Base-by-base conservation (phyloP, 306 rosid genomes). In the Astragalus glycyphyllos region DNA sequence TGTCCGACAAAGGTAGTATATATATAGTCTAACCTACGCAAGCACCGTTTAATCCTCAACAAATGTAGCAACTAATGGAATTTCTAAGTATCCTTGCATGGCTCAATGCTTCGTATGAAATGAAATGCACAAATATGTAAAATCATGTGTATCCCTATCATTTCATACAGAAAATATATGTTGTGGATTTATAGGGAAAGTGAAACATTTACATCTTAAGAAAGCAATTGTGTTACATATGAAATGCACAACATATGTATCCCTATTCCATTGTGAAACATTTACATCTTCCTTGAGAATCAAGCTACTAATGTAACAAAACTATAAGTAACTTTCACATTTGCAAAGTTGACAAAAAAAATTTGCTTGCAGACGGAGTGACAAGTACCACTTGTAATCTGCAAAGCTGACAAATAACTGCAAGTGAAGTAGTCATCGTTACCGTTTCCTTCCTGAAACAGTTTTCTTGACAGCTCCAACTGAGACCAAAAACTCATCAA, bases 401-500 rank as follows among this genome's bases (percentile, higher is more conserved):
- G 76, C 75, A 32, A 56, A 50, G 47, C 34, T 78, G 50, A 75
- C 69, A 5, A 51, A 47, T 45, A 17, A 55, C 73, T 54, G 51
- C 9, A 59, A 11, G 71, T 46, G 70, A 71, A 45, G 26, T 60
- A 57, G 49, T n/a, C 45, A 58, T 17, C 54, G 56, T 37, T 61
- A 75, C 42, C 55, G 72, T 78, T 91, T 87, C 69, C 90, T 73
- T 51, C 99, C 97, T 0, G 96, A 86, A 53, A 91, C 96, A 8
- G 96, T 95, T 80, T 85, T 91, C 87, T 91, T 95, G 65, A 95
- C 99, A 8, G 77, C 97, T 72, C 99, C 97, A 34, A 88, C 96
- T 0, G 96, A 89, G 72, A 95, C 99, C 73, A 91, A 77, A 64
- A 95, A 89, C 78, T 85, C 74, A 65, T 87, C 97, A 44, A 95